A percentile compares a stretch with the other conserved stretches of the same genome.
Conservation (phyloP, 371 early-diverging fungal species). For the Zancudomyces culisetae region DNA sequence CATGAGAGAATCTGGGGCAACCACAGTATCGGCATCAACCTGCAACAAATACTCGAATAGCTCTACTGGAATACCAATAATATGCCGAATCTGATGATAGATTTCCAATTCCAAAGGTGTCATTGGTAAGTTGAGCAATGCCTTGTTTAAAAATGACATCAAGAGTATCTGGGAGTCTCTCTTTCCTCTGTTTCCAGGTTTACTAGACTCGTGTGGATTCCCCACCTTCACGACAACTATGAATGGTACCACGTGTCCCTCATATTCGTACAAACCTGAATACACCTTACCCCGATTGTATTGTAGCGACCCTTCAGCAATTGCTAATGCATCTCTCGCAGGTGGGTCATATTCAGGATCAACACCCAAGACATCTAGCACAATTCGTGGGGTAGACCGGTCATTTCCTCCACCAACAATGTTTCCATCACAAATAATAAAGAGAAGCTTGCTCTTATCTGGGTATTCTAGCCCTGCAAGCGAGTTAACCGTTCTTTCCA, state of each 20-base stretch:
- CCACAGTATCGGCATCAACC: slow-evolving; percentile 89
- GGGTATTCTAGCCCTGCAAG: slow-evolving; percentile 67
- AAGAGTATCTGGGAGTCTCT: slow-evolving; percentile 95
- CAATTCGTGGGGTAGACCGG: slow-evolving; percentile 86
- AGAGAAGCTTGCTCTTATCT: slow-evolving; percentile 76
- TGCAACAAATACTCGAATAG: slow-evolving; percentile 77
- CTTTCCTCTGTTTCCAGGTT: slow-evolving; percentile 93
- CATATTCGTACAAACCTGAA: slow-evolving; percentile 78
- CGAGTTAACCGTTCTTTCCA: slow-evolving; percentile 77
- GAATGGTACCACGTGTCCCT: slow-evolving; percentile 70
- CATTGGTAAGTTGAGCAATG: slow-evolving; percentile 73
- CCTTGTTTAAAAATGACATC: slow-evolving; percentile 89
- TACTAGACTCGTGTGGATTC: slow-evolving; percentile 41
- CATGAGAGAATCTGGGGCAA: slow-evolving; percentile 54
- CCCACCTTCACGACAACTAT: slow-evolving; percentile 89
- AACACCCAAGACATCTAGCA: slow-evolving; percentile 79
- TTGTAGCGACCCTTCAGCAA: slow-evolving; percentile 72
- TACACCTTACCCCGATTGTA: slow-evolving; percentile 91
- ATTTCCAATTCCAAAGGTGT: slow-evolving; percentile 72
- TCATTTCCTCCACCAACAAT: slow-evolving; percentile 91
- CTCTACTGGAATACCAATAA: slow-evolving; percentile 66
- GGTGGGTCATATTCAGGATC: slow-evolving; percentile 70
- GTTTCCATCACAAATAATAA: slow-evolving; percentile 74
- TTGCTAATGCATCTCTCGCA: slow-evolving; percentile 58
- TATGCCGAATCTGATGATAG: slow-evolving; percentile 68